phyloP scores from a whole-genome alignment of 306 rosid genomes.

The Rubus idaeus region DNA sequence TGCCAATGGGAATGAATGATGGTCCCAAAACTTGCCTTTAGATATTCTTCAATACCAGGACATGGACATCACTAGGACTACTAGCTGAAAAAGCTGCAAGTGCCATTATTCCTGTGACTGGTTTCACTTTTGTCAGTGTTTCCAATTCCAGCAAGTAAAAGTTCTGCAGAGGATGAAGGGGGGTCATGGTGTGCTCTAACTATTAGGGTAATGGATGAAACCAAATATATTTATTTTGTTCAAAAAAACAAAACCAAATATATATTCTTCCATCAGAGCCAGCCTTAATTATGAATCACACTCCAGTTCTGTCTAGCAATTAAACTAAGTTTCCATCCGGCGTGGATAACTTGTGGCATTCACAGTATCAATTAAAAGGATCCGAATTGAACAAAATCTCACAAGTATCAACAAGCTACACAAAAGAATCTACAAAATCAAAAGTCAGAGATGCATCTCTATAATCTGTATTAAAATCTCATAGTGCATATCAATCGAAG shows the following conservation, averaged over 20 bases:
- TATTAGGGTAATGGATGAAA: background rate
- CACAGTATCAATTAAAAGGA: background rate
- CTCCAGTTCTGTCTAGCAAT: background rate
- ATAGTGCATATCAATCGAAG: background rate
- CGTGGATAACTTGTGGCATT: background rate
- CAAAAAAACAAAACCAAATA: background rate
- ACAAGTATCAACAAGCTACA: background rate
- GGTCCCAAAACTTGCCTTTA: background rate
- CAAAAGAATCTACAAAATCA: background rate
- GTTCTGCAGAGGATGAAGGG: background rate
- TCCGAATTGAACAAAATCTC: background rate
- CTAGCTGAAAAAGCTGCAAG: background rate
- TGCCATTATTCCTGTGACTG: background rate
- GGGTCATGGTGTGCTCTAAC: too few species aligned
- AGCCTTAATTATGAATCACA: background rate
- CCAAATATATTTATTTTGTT: background rate
- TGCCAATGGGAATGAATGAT: slow-evolving; percentile 3
- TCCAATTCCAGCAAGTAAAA: background rate
- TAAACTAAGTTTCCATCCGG: background rate
- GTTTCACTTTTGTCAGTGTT: background rate
- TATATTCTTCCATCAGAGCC: background rate
- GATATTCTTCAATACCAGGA: background rate
- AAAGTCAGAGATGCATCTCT: background rate
- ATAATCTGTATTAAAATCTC: slow-evolving; percentile 2
- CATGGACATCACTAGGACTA: background rate